Percentiles rank a stretch among this genome's conserved stretches.
phyloP scores from a whole-genome alignment of 2,329 filamentous ascomycete species.

The Emergomyces africanus region DNA sequence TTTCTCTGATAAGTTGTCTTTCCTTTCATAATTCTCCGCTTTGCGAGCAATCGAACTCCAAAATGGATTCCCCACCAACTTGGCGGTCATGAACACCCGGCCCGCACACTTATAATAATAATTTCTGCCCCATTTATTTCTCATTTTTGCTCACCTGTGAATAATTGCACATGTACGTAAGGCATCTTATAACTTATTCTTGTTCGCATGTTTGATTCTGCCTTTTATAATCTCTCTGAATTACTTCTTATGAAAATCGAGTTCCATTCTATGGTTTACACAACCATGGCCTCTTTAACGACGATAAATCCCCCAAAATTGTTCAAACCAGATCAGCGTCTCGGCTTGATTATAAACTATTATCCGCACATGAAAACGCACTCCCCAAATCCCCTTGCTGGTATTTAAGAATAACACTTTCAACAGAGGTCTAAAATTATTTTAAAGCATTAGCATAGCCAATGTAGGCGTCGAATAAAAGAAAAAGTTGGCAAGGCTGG shows the following conservation, averaged over 20 bases:
- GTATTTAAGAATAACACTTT: slow-evolving; percentile 53
- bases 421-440: slow-evolving; percentile 27
- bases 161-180: no score
- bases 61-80: neutral
- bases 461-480: neutral
- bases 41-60: neutral
- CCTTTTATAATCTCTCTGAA: neutral
- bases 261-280: neutral
- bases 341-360: slow-evolving; percentile 18
- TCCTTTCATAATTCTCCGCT: neutral
- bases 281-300: neutral
- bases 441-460: neutral
- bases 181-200: no score
- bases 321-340: neutral
- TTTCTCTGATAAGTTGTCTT: neutral
- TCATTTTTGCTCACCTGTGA: neutral
- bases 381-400: slow-evolving; percentile 49
- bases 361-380: slow-evolving; percentile 58
- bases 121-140: neutral
- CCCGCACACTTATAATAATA: neutral
- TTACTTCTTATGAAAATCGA: neutral
- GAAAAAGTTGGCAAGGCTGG: neutral
- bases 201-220: no score
- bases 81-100: neutral
- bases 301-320: neutral